Evolutionary conservation across 192 early-diverging fungal genomes (phyloP).

Genomic region (Coemansia sp.): DNA sequence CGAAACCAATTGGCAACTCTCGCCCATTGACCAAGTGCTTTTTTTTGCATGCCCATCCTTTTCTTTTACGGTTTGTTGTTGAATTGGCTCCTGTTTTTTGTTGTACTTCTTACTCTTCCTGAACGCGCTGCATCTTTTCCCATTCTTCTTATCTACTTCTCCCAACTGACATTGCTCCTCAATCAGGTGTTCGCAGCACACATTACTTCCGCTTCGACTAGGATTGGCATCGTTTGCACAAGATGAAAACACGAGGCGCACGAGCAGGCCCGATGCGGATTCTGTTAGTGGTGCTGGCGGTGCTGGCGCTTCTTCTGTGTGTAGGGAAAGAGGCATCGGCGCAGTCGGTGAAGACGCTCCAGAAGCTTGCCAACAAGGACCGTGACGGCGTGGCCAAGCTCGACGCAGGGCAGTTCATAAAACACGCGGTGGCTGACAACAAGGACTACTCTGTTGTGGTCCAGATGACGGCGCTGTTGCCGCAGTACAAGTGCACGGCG

Average conservation of each 20-base stretch:
- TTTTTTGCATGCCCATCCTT: too few species aligned
- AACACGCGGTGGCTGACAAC: conserved; percentile 40
- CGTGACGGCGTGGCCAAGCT: conserved; percentile 35
- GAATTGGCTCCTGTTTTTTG: too few species aligned
- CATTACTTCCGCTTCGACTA: not conserved
- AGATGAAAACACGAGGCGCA: not conserved
- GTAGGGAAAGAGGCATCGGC: not conserved
- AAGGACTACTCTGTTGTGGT: conserved; percentile 51
- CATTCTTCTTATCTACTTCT: too few species aligned
- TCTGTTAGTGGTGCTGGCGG: conserved; percentile 12
- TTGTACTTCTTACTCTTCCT: too few species aligned
- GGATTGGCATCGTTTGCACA: not conserved
- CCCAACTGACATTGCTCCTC: too few species aligned
- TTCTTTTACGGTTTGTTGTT: too few species aligned
- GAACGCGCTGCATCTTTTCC: too few species aligned
- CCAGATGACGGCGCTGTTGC: conserved; percentile 47
- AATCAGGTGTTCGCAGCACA: not conserved
- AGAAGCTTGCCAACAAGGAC: conserved; percentile 22
- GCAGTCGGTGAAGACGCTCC: conserved; percentile 31
- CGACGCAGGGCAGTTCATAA: conserved; percentile 28
- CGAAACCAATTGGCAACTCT: too few species aligned
- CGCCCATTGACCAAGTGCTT: too few species aligned
- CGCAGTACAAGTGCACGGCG: conserved; percentile 48
- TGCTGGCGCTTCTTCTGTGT: conserved; percentile 13
- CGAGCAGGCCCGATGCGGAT: not conserved